Evolutionary conservation across 768 basidiomycete species (phyloP), one percentile per base, ranked within the genome.

Genomic region (Tephrocybe sp.): DNA sequence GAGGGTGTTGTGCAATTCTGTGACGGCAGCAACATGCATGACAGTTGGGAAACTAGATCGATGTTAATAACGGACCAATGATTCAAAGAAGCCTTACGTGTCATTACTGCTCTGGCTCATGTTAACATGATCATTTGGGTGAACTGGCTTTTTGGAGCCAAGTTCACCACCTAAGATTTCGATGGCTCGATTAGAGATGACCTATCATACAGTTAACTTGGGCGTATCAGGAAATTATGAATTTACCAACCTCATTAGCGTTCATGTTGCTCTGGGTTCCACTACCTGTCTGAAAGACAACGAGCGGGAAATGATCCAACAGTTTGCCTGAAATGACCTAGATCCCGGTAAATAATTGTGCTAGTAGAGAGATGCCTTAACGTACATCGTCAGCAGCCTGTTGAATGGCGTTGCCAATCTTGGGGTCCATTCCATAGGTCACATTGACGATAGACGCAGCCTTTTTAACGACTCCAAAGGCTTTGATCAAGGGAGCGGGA

Each of bases 261-360:
- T 92, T 99, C 97, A 99, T 99, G 76, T 99, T 99, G 65, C 90
- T 95, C 70, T 99, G 97, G 1, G 97, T 99, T 16, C 97, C 97
- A 49, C 92, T 95, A 53, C 97, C 97, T 19, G 97, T 99, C 71
- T 99, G 97, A 82, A 98, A 99, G 36, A 99, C 95, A 33, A 99
- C 97, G 34, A 99, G 76, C 20, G 97, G 97, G 74, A 99, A 99
- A 71, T 99, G 90, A 59, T 94, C 94, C 17, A 87, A 78, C 52
- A 99, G 80, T 67, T 93, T 91, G 45, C 95, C 96, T 39, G 90
- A 90, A 66, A 98, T 98, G 61, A 99, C 96, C 93, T 95, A 60
- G 23, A 51, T 49, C 42, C 17, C 40, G 46, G 16, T 47, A 49
- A 47, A 22, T 39, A 20, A 45, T 42, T 36, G 13, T 16, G 30